Evolutionary conservation across 495 filamentous ascomycete genomes (phyloP).

Genomic region (Cercophora scortea): DNA sequence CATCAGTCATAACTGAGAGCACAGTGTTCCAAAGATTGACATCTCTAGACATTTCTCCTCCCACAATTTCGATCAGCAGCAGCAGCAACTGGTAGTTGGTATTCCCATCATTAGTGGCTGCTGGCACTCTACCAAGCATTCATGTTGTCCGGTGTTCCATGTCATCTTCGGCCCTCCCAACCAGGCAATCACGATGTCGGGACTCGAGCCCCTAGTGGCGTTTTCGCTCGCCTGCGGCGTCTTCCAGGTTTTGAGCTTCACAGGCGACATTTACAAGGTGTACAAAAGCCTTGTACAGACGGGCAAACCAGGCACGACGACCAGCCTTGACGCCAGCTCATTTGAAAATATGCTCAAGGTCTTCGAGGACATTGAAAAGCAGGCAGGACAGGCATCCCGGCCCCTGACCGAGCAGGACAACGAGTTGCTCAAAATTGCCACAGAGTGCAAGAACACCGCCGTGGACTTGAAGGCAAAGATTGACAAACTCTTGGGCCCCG

Average conservation of each 20-base stretch:
- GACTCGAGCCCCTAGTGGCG: slow-evolving; percentile 4
- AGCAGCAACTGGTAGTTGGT: neutral
- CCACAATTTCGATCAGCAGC: no score
- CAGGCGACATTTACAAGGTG: slow-evolving; percentile 1
- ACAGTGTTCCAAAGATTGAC: no score
- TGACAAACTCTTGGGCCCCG: neutral
- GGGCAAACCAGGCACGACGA: neutral
- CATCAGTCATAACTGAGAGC: no score
- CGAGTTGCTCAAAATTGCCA: neutral
- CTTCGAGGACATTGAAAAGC: neutral
- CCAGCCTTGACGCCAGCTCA: neutral
- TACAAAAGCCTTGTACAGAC: neutral
- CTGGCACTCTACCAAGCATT: no score
- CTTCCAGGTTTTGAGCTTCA: slow-evolving; percentile 5
- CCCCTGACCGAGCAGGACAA: neutral
- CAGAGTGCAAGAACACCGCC: slow-evolving; percentile 2
- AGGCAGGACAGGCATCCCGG: neutral
- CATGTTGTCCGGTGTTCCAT: no score
- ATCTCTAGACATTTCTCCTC: no score
- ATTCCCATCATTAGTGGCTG: neutral
- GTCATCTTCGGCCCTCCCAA: no score
- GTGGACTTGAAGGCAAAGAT: neutral
- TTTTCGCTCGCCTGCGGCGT: slow-evolving; percentile 6
- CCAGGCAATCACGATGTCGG: slow-evolving; percentile 5
- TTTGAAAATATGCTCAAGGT: no score